Evolutionary conservation across 306 rosid species (phyloP), one percentile per base, ranked within the genome.

Genomic region (Quercus variabilis): DNA sequence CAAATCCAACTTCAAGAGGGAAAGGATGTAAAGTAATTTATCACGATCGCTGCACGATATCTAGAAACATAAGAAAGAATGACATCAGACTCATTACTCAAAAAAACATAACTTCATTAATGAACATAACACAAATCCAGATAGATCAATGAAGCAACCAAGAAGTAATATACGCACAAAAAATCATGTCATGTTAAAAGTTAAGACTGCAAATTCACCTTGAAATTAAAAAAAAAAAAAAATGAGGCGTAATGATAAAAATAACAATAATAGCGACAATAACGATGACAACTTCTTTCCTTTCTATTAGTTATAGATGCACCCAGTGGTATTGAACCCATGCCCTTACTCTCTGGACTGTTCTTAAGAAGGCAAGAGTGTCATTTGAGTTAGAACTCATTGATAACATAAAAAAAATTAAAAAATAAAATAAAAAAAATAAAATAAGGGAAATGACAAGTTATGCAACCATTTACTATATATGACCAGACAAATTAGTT

Each of bases 1-100:
- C 86, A 95, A 71, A 86, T 82, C 98, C 89, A 93, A 83, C 92
- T 93, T 95, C 88, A 95, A 82, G 84, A 95, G 88, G 76, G 96
- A 83, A 85, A 93, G 94, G 81, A 83, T 79, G 84, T 91, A 83
- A 51, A 91, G 96, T 81, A 93, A 84, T 86, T 95, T 95, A 85
- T 95, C 98, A 58, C 81, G 84, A 31, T 72, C 83, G 78, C 85
- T 55, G 78, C 98, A 93, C 49, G 89, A 88, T 70, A 95, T 93
- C 99, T 95, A 11, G 35, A 67, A 67, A 4, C 25, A 67, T 28
- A 35, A 9, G 52, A 67, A 35, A 67, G 26, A 63, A 67, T 35
- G 72, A 67, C 51, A 35, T 33, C 20, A 35, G 35, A 15, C 72
- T 64, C 72, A 35, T n/a, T 67, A 35, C 18, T 67, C 19, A 18